Base-by-base conservation (phyloP, 2,329 filamentous ascomycete species). In the Xylariales sp. region DNA sequence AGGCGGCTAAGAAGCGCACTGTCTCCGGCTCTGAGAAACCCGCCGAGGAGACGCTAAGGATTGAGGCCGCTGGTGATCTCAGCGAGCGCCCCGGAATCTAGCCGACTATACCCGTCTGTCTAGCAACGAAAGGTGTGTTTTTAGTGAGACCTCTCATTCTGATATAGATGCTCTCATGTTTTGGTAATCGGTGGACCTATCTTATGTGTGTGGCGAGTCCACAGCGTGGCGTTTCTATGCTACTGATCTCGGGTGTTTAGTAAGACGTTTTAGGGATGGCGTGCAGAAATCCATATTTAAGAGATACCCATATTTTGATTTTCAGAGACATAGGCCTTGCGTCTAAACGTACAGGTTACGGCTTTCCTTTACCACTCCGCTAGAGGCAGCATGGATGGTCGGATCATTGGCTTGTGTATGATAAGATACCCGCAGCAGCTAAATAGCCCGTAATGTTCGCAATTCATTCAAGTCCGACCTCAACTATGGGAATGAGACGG, bases 21-120 rank as follows among this genome's bases (percentile, higher is more conserved):
- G 64, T 34, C 39, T 67, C 67, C 23, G 65, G 58, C 8, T 46
- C 34, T 4, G 63, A 70, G 52, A 62, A 56, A 32, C 16, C 41
- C 10, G 43, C 36, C n/a, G n/a, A 45, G 57, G 30, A 41, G 36
- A 12, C 34, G 28, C 16, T 4, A 12, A 39, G 32, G 46, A 41
- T 10, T 10, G 9, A 41, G 36, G 32, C 5, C 5, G 32, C 32
- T 34, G 32, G 32, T 34, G 5, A 8, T 8, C 10, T 41, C 8
- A 41, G 36, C 12, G 36, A 10, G 10, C 8, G 36, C 36, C 36
- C 12, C 10, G 36, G 12, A 41, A 41, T 10, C 36, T 41, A 41
- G 46, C 28, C n/a, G 8, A 28, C 46, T 5, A 8, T 9, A n/a
- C 2, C 43, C n/a, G 43, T 18, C n/a, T 18, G n/a, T 12, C n/a